These are phyloP conservation scores for Camptophora hylomeconis DNA, from an alignment of 2,329 filamentous ascomycete species.

Conservation along the genomic window DNA sequence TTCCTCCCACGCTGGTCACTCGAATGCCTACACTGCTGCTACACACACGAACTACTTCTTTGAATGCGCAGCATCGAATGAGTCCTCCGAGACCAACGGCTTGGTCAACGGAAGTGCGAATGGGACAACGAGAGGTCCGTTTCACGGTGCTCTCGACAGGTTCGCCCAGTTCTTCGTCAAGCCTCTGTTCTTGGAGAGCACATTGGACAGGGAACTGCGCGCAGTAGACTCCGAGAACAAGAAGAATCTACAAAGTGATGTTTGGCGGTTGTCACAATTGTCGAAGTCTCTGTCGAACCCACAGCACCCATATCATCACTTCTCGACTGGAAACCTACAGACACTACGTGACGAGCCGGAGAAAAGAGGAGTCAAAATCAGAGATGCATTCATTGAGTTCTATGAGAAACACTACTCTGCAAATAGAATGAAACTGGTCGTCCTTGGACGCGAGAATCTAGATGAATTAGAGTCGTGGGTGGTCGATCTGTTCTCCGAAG, in stretches of 20 bases:
- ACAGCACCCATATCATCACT: constrained; percentile 78
- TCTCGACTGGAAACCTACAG: constrained; percentile 79
- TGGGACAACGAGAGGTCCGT: constrained; percentile 28
- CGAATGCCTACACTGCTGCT: constrained; percentile 86
- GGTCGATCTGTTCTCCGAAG: constrained; percentile 64
- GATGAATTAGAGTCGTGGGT: constrained; percentile 78
- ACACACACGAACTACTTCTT: constrained; percentile 98
- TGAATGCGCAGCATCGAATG: constrained; percentile 71
- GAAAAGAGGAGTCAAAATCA: constrained; percentile 65
- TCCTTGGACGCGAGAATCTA: constrained; percentile 68
- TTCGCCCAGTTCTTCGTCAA: constrained; percentile 91
- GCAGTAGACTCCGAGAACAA: constrained; percentile 95
- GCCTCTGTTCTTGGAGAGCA: constrained; percentile 72
- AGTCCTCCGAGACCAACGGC: constrained; percentile 24
- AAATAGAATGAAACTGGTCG: constrained; percentile 84
- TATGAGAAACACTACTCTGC: constrained; percentile 82
- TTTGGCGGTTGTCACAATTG: constrained; percentile 76
- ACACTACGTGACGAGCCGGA: constrained; percentile 74
- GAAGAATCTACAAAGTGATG: constrained; percentile 87
- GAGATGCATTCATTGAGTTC: constrained; percentile 86
- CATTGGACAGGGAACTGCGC: constrained; percentile 71
- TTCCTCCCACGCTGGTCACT: constrained; percentile 75
- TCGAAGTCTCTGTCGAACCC: constrained; percentile 81
- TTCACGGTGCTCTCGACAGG: constrained; percentile 74
- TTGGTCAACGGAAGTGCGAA: constrained; percentile 7